These are phyloP conservation scores for Trichophyton rubrum DNA, from an alignment of 2,329 filamentous ascomycete genomes.

Conservation along the genomic window DNA sequence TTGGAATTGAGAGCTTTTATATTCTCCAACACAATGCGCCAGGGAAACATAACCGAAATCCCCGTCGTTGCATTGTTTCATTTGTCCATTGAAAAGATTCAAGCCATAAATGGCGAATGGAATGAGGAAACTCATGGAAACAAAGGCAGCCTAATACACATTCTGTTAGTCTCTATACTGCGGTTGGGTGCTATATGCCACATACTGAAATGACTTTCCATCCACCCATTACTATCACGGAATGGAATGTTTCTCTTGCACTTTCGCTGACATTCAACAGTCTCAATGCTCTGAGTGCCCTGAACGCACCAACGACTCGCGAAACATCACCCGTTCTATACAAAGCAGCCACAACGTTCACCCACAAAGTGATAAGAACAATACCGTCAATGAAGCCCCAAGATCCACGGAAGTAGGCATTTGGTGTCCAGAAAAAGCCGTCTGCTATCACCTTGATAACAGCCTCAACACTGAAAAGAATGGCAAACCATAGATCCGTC, in stretches of 20 bases:
- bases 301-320: slow-evolving; percentile 88
- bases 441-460: slow-evolving; percentile 88
- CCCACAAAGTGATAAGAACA: slow-evolving; percentile 86
- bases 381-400: slow-evolving; percentile 95
- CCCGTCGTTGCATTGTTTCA: slow-evolving; percentile 68
- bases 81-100: slow-evolving; percentile 77
- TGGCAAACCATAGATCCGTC: slow-evolving; percentile 79
- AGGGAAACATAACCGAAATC: slow-evolving; percentile 46
- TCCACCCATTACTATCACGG: slow-evolving; percentile 81
- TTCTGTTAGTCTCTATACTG: background rate
- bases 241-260: slow-evolving; percentile 90
- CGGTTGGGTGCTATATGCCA: slow-evolving; percentile 12
- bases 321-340: slow-evolving; percentile 73
- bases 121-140: slow-evolving; percentile 85
- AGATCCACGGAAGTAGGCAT: slow-evolving; percentile 89
- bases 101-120: slow-evolving; percentile 94
- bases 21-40: slow-evolving; percentile 74
- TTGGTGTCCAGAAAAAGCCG: slow-evolving; percentile 90
- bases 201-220: slow-evolving; percentile 81
- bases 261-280: slow-evolving; percentile 93
- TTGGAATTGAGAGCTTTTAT: slow-evolving; percentile 58
- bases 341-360: slow-evolving; percentile 77
- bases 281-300: slow-evolving; percentile 80
- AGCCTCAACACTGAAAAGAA: slow-evolving; percentile 75
- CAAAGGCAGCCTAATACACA: slow-evolving; percentile 56